phyloP scores from a whole-genome alignment of 106 monocot genomes.

The Platanthera guangdongensis region DNA sequence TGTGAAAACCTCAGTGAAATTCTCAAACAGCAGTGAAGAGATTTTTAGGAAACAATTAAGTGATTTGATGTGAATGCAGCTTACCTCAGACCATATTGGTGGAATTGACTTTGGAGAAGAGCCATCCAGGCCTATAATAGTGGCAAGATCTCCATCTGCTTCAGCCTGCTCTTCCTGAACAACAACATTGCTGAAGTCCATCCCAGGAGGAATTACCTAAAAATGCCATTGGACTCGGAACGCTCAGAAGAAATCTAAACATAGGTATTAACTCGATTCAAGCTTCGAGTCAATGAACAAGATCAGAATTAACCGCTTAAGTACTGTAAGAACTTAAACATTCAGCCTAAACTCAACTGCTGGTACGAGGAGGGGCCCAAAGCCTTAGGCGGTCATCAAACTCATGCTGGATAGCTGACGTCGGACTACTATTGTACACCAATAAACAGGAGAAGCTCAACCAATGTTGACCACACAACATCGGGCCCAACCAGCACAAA shows the following conservation, averaged over 20 bases:
- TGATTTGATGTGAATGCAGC: neutral
- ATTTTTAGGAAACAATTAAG: neutral
- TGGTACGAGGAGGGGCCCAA: no score
- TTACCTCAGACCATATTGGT: constrained; percentile 78
- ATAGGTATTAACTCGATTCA: neutral
- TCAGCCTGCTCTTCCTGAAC: constrained; percentile 59
- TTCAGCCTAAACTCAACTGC: no score
- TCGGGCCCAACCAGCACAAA: no score
- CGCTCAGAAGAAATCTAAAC: neutral
- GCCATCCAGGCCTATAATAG: constrained; percentile 34
- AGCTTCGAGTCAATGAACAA: neutral
- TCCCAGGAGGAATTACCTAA: constrained; percentile 94
- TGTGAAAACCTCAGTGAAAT: neutral
- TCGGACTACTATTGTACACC: no score
- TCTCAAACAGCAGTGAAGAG: neutral
- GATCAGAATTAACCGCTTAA: neutral
- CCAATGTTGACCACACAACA: no score
- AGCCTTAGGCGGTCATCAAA: no score
- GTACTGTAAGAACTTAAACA: no score
- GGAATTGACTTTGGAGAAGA: constrained; percentile 56
- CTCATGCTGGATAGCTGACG: no score
- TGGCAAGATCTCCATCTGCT: constrained; percentile 43
- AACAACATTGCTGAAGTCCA: constrained; percentile 94
- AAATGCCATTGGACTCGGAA: neutral
- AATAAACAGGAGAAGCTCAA: no score